These are phyloP conservation scores for Phytophthora quininea DNA, from an alignment of 352 stramenopile genomes.

Conservation along the genomic window DNA sequence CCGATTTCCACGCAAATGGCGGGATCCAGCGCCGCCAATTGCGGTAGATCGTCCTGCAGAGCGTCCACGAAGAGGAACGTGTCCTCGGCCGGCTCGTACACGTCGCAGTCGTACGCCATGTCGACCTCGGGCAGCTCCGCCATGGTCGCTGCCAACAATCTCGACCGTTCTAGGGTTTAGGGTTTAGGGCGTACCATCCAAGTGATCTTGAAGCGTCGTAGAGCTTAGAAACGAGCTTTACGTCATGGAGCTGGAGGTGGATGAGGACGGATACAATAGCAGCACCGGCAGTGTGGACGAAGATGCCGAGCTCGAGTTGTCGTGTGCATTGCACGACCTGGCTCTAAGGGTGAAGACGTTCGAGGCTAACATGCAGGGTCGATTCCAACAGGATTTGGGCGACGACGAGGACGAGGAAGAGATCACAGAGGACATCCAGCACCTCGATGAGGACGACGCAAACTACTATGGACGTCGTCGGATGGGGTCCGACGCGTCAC, in stretches of 20 bases:
- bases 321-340: constrained; percentile 75
- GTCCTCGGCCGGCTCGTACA: constrained; percentile 98
- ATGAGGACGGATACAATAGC: constrained; percentile 62
- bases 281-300: constrained; percentile 68
- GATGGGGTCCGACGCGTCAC: constrained; percentile 31
- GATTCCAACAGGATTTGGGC: constrained; percentile 37
- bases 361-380: constrained; percentile 72
- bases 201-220: constrained; percentile 32
- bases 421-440: constrained; percentile 71
- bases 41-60: constrained; percentile 87
- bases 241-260: constrained; percentile 26
- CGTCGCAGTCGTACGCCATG: constrained; percentile 83
- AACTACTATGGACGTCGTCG: constrained; percentile 10
- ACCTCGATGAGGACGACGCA: constrained; percentile 39
- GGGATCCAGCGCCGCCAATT: constrained; percentile 60
- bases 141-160: constrained; percentile 20
- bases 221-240: background rate
- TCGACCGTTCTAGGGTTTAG: no score
- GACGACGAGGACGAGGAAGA: constrained; percentile 54
- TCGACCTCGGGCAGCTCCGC: constrained; percentile 70
- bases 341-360: constrained; percentile 69
- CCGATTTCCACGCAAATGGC: constrained; percentile 90
- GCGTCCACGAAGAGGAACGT: constrained; percentile 97
- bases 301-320: constrained; percentile 78
- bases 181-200: background rate